Evolutionary conservation across 768 basidiomycete genomes (phyloP).

Genomic region (Hygrocybe punicea): DNA sequence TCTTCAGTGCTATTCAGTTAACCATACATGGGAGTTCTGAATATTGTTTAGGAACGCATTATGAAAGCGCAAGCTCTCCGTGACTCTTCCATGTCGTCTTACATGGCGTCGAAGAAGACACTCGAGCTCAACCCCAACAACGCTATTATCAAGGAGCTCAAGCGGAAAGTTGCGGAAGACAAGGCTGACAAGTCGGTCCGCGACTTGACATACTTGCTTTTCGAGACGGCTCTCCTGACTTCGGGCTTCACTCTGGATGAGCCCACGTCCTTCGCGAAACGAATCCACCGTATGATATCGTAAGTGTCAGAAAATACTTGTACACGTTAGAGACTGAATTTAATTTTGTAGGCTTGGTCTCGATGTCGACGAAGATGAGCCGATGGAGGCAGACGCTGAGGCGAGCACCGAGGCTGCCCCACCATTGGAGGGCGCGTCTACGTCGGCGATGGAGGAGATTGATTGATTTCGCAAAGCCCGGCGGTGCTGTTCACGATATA

Average conservation of each 20-base stretch:
- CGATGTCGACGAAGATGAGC: slow-evolving; percentile 77
- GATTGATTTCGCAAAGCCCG: too few species aligned
- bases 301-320: slow-evolving; percentile 35
- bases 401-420: slow-evolving; percentile 49
- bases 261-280: slow-evolving; percentile 90
- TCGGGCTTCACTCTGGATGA: slow-evolving; percentile 96
- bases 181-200: slow-evolving; percentile 98
- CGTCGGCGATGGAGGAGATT: slow-evolving; percentile 97
- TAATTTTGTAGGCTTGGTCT: slow-evolving; percentile 58
- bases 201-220: slow-evolving; percentile 92
- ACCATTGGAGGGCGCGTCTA: slow-evolving; percentile 55
- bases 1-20: slow-evolving; percentile 7
- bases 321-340: slow-evolving; percentile 8
- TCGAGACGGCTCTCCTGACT: slow-evolving; percentile 94
- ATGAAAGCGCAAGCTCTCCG: slow-evolving; percentile 99
- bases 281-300: slow-evolving; percentile 97
- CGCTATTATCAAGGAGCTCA: slow-evolving; percentile 93
- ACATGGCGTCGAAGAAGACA: slow-evolving; percentile 99
- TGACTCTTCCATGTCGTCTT: slow-evolving; percentile 96
- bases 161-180: slow-evolving; percentile 92
- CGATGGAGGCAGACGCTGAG: slow-evolving; percentile 34
- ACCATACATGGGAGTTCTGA: background rate
- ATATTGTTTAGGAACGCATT: slow-evolving; percentile 70
- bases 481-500: too few species aligned
- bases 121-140: slow-evolving; percentile 92